Evolutionary conservation across 345 rosid species (phyloP).

Genomic region (Euphorbia lathyris): DNA sequence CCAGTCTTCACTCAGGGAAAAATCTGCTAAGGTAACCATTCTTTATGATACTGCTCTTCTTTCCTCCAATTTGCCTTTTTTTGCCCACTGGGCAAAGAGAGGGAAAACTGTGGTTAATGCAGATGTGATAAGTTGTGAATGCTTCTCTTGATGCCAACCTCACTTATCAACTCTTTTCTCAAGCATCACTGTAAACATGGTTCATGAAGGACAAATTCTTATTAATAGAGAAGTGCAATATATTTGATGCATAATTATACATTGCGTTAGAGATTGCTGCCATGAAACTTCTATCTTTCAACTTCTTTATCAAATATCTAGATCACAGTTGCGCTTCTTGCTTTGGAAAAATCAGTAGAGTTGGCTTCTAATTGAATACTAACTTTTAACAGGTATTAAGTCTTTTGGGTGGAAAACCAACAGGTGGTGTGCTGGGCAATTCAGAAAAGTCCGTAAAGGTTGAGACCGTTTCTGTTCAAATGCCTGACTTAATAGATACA

Average conservation of each 20-base stretch:
- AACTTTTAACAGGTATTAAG: conserved; percentile 56
- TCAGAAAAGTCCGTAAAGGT: conserved; percentile 47
- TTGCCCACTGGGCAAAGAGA: not conserved
- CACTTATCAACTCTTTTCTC: not conserved
- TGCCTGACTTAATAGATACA: conserved; percentile 83
- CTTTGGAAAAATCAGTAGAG: not conserved
- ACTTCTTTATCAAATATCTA: not conserved
- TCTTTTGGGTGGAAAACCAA: conserved; percentile 61
- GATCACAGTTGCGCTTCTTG: not conserved
- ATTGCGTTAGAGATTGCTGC: not conserved
- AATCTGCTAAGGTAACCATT: conserved; percentile 64
- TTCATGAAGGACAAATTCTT: not conserved
- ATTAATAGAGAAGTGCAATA: not conserved
- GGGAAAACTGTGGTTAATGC: not conserved
- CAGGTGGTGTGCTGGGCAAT: conserved; percentile 34
- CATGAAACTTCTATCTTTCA: not conserved
- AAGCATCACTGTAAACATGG: not conserved
- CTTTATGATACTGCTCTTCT: not conserved
- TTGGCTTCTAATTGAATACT: not conserved
- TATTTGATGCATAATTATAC: not conserved
- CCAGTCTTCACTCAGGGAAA: conserved; percentile 84
- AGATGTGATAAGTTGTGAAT: not conserved
- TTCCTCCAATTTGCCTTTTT: not conserved
- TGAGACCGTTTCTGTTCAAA: conserved; percentile 39
- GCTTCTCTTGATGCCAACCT: not conserved